phyloP scores from a whole-genome alignment of 306 rosid genomes.

The Vicia sativa region DNA sequence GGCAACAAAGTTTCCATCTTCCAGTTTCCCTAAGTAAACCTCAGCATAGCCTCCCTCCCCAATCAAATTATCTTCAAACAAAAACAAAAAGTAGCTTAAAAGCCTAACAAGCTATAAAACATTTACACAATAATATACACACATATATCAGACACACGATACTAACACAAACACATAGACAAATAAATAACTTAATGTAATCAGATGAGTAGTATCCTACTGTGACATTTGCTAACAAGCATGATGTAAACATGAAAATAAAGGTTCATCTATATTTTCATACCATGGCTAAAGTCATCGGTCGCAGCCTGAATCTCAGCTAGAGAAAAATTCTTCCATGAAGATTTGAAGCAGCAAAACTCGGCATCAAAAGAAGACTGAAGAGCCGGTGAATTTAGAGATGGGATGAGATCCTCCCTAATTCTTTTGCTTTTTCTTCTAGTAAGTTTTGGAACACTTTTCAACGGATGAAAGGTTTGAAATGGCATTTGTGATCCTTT shows the following conservation, averaged over 20 bases:
- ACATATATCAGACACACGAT: neutral
- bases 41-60: conserved; percentile 99
- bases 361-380: conserved; percentile 53
- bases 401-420: conserved; percentile 68
- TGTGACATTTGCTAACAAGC: neutral
- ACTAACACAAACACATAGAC: neutral
- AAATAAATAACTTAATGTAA: neutral
- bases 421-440: conserved; percentile 73
- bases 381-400: conserved; percentile 46
- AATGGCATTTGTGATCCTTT: conserved; percentile 69
- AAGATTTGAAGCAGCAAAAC: conserved; percentile 68
- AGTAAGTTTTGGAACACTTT: conserved; percentile 61
- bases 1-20: conserved; percentile 78
- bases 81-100: conserved; percentile 31
- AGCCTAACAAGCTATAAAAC: conserved; percentile 29
- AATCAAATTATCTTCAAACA: conserved; percentile 67
- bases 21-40: conserved; percentile 80
- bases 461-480: conserved; percentile 58
- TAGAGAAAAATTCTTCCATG: conserved; percentile 78
- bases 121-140: neutral
- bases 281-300: conserved; percentile 78
- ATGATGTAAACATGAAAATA: neutral
- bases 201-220: neutral
- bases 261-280: conserved; percentile 11
- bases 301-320: conserved; percentile 68